These are phyloP conservation scores for Backusella parvicylindrica DNA, from an alignment of 192 early-diverging fungal species.

Conservation along the genomic window DNA sequence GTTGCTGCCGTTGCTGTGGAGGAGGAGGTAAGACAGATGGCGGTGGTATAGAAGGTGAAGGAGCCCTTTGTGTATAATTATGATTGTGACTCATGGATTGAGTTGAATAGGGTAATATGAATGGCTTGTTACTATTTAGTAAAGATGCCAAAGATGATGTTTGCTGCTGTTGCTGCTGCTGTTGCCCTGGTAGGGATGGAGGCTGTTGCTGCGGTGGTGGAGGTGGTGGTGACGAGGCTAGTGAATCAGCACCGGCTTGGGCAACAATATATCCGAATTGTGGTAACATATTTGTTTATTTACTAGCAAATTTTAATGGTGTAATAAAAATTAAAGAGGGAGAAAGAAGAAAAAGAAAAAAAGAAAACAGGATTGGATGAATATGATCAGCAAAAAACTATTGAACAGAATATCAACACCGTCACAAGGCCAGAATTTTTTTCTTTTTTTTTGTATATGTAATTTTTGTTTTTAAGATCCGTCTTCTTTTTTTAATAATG, in stretches of 20 bases:
- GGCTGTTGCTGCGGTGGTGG: not conserved
- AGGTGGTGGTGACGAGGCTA: not conserved
- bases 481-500: not conserved
- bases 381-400: not conserved
- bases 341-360: not conserved
- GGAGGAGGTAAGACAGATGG: not conserved
- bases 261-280: slow-evolving; percentile 37
- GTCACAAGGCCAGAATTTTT: slow-evolving; percentile 1
- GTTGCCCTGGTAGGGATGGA: not conserved
- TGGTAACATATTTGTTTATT: slow-evolving; percentile 23
- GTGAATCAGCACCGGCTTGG: slow-evolving; percentile 36
- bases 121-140: slow-evolving; percentile 1
- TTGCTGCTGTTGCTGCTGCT: not conserved
- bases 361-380: not conserved
- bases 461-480: not conserved
- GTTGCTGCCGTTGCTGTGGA: not conserved
- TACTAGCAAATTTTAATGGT: not conserved
- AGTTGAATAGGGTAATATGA: not conserved
- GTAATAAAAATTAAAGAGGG: not conserved
- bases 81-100: not conserved
- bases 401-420: not conserved
- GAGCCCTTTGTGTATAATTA: slow-evolving; percentile 3
- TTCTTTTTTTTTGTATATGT: not conserved
- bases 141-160: slow-evolving; percentile 1
- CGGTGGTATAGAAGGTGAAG: slow-evolving; percentile 6